Base-by-base conservation (phyloP, 306 rosid genomes). In the Trifolium repens region DNA sequence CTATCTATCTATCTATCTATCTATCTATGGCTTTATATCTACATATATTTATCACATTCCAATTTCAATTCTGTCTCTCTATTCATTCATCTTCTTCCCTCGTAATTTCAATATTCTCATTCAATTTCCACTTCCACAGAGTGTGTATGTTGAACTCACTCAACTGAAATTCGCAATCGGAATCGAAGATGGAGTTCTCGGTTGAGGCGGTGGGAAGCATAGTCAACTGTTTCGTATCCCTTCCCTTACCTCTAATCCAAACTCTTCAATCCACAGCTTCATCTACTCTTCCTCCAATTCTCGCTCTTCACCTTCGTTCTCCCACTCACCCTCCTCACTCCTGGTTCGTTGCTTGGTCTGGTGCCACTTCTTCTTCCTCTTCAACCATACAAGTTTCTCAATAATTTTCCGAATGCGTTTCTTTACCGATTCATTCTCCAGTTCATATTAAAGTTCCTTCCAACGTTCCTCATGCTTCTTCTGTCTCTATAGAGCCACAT, bases 261-360 rank as follows among this genome's bases (percentile, higher is more conserved):
- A 83, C 84, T 63, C 91, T 94, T 4, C 84, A 94, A 0, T 87
- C 91, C 55, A 80, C 78, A 1, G 84, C 80, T 72, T 86, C 89
- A 9, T 15, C 69, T 10, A 70, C 61, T 0, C 87, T 84, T 65
- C 84, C 94, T 57, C 81, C 73, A 5, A 47, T 91, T 30, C 90
- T 94, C 79, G 75, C 87, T 26, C 94, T 94, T 54, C 90, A 94
- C 66, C 94, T 94, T 75, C 96, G 91, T 66, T 85, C 91, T 57
- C 79, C 70, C 42, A 34, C 83, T 13, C 67, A 76, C 50, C 68
- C 70, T 44, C 59, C 84, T 13, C 67, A 74, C 63, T 74, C 71
- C 50, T 91, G 96, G 96, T 76, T 80, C 69, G 89, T 91, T 68
- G 87, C 98, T 46, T 94, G 98, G 98, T 90, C 98, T 30, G 98